phyloP scores from a whole-genome alignment of 768 basidiomycete species.

The Gloeostereum incarnatum region DNA sequence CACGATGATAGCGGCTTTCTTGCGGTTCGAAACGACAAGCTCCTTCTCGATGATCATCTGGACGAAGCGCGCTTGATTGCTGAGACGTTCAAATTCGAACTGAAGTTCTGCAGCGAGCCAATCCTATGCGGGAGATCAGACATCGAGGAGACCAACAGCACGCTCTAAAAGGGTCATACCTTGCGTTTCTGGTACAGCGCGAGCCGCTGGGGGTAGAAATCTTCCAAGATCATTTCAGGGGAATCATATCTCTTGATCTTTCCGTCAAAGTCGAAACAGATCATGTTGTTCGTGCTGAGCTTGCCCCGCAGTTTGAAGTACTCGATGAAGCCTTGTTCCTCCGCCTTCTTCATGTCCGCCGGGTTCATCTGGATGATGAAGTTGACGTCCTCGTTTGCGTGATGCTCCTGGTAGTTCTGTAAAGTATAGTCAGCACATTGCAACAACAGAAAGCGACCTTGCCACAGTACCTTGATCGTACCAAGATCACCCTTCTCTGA shows the following conservation, averaged over 20 bases:
- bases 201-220: slow-evolving; percentile 85
- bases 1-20: slow-evolving; percentile 75
- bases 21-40: slow-evolving; percentile 77
- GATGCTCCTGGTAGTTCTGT: slow-evolving; percentile 96
- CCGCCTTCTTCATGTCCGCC: slow-evolving; percentile 78
- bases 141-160: not conserved
- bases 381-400: slow-evolving; percentile 86
- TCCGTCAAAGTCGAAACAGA: slow-evolving; percentile 92
- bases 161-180: slow-evolving; percentile 29
- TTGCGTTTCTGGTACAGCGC: slow-evolving; percentile 95
- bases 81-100: slow-evolving; percentile 69
- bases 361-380: slow-evolving; percentile 77
- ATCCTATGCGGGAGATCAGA: slow-evolving; percentile 70
- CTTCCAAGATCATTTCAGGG: slow-evolving; percentile 87
- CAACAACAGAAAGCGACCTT: not conserved
- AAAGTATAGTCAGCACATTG: not conserved
- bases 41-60: slow-evolving; percentile 90
- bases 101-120: slow-evolving; percentile 78
- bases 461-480: slow-evolving; percentile 56
- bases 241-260: slow-evolving; percentile 91
- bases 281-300: slow-evolving; percentile 93
- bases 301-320: slow-evolving; percentile 86
- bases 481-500: slow-evolving; percentile 81
- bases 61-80: slow-evolving; percentile 94
- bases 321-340: slow-evolving; percentile 81